Base-by-base conservation (phyloP, 805 yeast genomes). In the Pichia californica region DNA sequence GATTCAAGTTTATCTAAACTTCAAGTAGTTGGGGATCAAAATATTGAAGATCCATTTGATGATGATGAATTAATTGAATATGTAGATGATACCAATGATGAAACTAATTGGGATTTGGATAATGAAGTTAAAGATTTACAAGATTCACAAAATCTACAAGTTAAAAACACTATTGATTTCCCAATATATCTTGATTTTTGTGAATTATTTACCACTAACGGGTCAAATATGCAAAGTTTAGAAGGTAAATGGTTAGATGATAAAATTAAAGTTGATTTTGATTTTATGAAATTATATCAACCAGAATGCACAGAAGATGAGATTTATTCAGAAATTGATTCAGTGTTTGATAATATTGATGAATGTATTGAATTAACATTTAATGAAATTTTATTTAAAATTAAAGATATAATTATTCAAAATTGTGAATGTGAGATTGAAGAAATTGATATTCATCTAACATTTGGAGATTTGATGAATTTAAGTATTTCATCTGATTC, bases 121-220 rank as follows among this genome's bases (percentile, higher is more conserved):
- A 32, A 43, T 25, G 41, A 36, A 11, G 36, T 21, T 40, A 15
- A 23, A 23, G 38, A 14, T 2, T 41, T 35, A 38, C 23, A 21
- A 18, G 41, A 23, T 23, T 23, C 25, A 7, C 6, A 38, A 26
- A 26, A 35, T 9, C 42, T 18, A 23, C 23, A 21, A 31, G 4
- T 19, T n/a, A 19, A 31, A 15, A 31, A 31, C 2, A 14, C 3
- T 27, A 2, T 20, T 8, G 13, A 36, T 15, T 44, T 56, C 10
- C 62, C 64, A 2, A 45, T 58, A 6, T 61, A 58, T 38, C 45
- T 61, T 15, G 64, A 61, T 35, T 40, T 56, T 11, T 59, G 61
- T 19, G 53, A 48, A 6, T 16, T 44, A 7, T 16, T 44, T 13
- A 9, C 10, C 1, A 15, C 23, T 8, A 20, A 19, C n/a, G 20